Evolutionary conservation across 495 filamentous ascomycete species (phyloP), one percentile per base, ranked within the genome.

Genomic region (Margaritispora aquatica): DNA sequence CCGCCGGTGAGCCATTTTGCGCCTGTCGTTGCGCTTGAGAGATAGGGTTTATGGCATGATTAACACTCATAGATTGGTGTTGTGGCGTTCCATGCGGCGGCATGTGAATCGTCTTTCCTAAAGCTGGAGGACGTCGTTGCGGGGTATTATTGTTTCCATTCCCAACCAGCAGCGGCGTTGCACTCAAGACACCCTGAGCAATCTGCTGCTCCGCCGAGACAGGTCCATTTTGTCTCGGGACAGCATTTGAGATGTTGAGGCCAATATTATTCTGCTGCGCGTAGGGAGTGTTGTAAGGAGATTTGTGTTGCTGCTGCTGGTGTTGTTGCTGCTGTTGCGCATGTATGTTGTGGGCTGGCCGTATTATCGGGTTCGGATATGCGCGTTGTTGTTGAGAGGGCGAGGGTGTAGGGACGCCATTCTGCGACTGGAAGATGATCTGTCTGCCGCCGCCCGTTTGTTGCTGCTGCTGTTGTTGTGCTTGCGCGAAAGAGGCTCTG

Each of bases 191-290:
- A 24, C 65, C 65, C 46, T 67, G 65, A 22, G 65, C 65, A 56
- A 67, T 67, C 62, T 67, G 65, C 61, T 67, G 65, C 44, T 67
- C 65, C 20, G 65, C 65, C 26, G 65, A 67, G 0, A 62, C 53
- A 8, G 26, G 52, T n/a, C 11, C 38, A 49, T 57, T 63, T 23
- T 59, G 58, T 29, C 65, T 44, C 34, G 64, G 46, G 4, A 60
- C 55, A 8, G 56, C 55, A 22, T 48, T 31, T 57, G 63, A 58
- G 13, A 50, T 22, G 51, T 56, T 53, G 5, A 50, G 15, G 54
- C 15, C 15, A n/a, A 44, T 17, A 44, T 44, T 44, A n/a, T 44
- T 44, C 15, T 44, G n/a, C n/a, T n/a, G 38, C 4, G 65, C 56
- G 50, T 64, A 67, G 17, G 65, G 65, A 22, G 61, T 64, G 23